Base-by-base conservation (phyloP, 2,329 filamentous ascomycete genomes). In the Clonostachys rosea region DNA sequence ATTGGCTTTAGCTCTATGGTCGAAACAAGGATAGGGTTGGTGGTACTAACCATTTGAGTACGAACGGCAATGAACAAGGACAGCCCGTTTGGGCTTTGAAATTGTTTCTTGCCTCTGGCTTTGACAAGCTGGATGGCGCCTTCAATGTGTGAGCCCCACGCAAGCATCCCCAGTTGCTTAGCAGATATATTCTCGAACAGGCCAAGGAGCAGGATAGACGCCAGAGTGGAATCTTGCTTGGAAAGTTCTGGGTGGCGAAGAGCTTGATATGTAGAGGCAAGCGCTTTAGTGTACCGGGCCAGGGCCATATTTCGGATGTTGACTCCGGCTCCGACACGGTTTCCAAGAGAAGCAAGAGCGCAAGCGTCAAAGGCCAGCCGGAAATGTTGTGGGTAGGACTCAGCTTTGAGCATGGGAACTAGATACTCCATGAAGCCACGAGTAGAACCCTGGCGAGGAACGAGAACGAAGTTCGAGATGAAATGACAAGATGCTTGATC, bases 121-220 rank as follows among this genome's bases (percentile, higher is more conserved):
- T 77, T 79, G 46, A 81, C 77, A 2, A 84, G 66, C 52, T 81
- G 75, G 34, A 84, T 75, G n/a, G 81, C 81, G 4, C 80, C 81
- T 50, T 83, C 77, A n/a, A 79, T 74, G 54, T 85, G 81, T 10
- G 79, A 80, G 5, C 78, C 79, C 81, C 81, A 85, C 2, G 79
- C 78, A 47, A 75, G 65, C 57, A 76, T 74, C 34, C 73, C 76
- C 44, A 78, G 63, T 45, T 77, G 72, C 49, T 73, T 76, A 12
- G 77, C 74, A 1, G 74, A 75, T 41, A 84, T 81, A 47, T 73
- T 79, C 63, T 85, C 82, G 50, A 81, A 86, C 18, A 84, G 65
- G 0, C 80, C 78, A 24, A 86, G 59, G 49, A 85, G 63, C 34
- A 86, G 62, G 14, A 85, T 79, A 1, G 81, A 72, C 3, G 78